These are phyloP conservation scores for Hevea brasiliensis DNA, from an alignment of 345 rosid genomes.

Conservation along the genomic window DNA sequence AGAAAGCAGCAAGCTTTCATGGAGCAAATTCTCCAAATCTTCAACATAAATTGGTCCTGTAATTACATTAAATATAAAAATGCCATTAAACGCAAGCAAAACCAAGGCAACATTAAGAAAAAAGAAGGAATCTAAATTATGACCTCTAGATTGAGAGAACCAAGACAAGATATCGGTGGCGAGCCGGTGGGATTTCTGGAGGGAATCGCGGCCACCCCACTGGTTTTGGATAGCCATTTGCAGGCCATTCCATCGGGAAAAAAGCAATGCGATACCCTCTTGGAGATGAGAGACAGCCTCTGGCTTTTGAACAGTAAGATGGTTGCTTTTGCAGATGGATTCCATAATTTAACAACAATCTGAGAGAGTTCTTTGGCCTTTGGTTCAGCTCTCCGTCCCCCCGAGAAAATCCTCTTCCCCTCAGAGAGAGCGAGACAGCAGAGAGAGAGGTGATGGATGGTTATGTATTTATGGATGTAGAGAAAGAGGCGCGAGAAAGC, in stretches of 20 bases:
- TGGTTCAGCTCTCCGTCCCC: constrained; percentile 7
- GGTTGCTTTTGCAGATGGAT: constrained; percentile 9
- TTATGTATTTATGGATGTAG: not conserved
- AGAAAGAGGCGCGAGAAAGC: not conserved
- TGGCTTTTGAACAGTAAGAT: constrained; percentile 13
- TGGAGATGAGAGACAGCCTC: constrained; percentile 32
- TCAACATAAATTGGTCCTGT: constrained; percentile 49
- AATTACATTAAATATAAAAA: not conserved
- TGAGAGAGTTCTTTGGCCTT: not conserved
- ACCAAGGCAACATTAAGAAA: not conserved
- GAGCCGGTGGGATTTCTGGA: constrained; percentile 48
- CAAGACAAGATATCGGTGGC: constrained; percentile 47
- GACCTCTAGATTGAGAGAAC: constrained; percentile 56
- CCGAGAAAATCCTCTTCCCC: not conserved
- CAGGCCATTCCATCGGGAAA: constrained; percentile 72
- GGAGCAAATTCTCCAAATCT: constrained; percentile 69
- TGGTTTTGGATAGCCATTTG: constrained; percentile 73
- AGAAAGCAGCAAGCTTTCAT: constrained; percentile 67
- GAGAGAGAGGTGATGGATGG: not conserved
- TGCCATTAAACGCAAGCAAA: not conserved
- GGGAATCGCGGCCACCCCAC: constrained; percentile 80
- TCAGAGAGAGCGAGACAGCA: not conserved
- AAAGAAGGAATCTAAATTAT: not conserved
- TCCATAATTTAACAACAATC: constrained; percentile 17
- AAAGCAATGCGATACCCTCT: constrained; percentile 45